Evolutionary conservation across 441 rosid genomes (phyloP), one percentile per base, ranked within the genome.

Genomic region (Gossypium davidsonii): DNA sequence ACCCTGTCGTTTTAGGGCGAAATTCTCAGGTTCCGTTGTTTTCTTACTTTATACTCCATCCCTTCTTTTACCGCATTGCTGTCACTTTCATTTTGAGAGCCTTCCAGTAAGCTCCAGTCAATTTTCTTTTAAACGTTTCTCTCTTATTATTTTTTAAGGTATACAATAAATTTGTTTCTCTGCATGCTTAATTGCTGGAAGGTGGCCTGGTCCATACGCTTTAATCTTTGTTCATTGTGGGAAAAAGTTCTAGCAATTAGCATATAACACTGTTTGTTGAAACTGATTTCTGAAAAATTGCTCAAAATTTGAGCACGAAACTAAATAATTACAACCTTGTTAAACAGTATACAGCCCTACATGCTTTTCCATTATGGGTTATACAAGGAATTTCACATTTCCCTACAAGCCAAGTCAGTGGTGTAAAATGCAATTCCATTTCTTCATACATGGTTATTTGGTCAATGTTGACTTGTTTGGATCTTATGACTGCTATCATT

Each of bases 301-400:
- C 88, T 80, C 84, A 64, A 85, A 83, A 75, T 78, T 68, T 46
- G 85, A 87, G 85, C 86, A 65, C 56, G 76, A 37, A 44, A 72
- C 66, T 75, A 57, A 52, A 63, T 65, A 75, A 67, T 66, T 81
- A 79, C 78, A 80, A 42, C 71, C 69, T 78, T 61, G 74, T 71
- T 55, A 76, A 48, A 52, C 74, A 60, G 48, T 78, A 37, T 77
- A 73, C 80, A 73, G 6, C 56, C 52, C 74, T 77, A 85, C 76
- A 74, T 57, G 77, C 66, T 62, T 63, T 72, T 57, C 15, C 25
- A 53, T 75, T 52, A 63, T 52, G 65, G 78, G 73, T 76, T 72
- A 58, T 71, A 77, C 76, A 77, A 57, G 51, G 70, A 70, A 67
- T 46, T 79, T 72, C 70, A 23, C 53, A 44, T 51, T 69, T 56